phyloP scores from a whole-genome alignment of 1,284 basidiomycete genomes.

The Ceratobasidium sp. region DNA sequence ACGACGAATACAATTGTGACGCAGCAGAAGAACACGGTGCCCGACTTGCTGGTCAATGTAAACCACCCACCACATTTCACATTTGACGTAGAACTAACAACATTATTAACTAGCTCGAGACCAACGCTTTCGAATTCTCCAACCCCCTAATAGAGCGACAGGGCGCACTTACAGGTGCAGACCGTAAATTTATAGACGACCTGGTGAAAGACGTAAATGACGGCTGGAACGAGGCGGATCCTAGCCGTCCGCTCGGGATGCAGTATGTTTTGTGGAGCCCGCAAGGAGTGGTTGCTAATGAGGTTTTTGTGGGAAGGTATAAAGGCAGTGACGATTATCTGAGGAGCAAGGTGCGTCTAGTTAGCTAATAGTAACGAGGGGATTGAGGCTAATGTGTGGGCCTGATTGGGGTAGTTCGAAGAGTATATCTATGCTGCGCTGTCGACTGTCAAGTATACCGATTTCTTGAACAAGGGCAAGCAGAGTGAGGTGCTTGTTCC shows the following conservation, averaged over 20 bases:
- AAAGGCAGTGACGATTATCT: slow-evolving; percentile 95
- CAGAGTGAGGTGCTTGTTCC: slow-evolving; percentile 66
- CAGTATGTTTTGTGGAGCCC: slow-evolving; percentile 65
- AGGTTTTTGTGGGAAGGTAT: slow-evolving; percentile 66
- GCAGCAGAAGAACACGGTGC: slow-evolving; percentile 84
- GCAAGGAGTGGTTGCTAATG: slow-evolving; percentile 38
- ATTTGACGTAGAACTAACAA: slow-evolving; percentile 30
- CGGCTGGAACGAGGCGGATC: slow-evolving; percentile 77
- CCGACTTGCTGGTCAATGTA: slow-evolving; percentile 93
- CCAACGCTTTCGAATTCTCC: slow-evolving; percentile 84
- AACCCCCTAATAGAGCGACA: slow-evolving; percentile 84
- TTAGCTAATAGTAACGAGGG: slow-evolving; percentile 44
- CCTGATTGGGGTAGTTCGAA: slow-evolving; percentile 72
- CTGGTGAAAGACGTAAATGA: slow-evolving; percentile 82
- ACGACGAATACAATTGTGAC: slow-evolving; percentile 98
- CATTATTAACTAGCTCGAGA: slow-evolving; percentile 76
- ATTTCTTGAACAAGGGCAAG: slow-evolving; percentile 68
- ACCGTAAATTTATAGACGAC: slow-evolving; percentile 96
- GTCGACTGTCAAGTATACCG: slow-evolving; percentile 87
- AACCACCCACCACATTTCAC: slow-evolving; percentile 54
- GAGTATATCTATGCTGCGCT: slow-evolving; percentile 87
- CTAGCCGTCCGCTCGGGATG: slow-evolving; percentile 69
- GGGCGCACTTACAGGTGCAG: slow-evolving; percentile 87
- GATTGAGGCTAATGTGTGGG: slow-evolving; percentile 52
- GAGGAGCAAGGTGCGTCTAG: slow-evolving; percentile 75